Evolutionary conservation across 192 early-diverging fungal species (phyloP).

Genomic region (Lobosporangium transversale): DNA sequence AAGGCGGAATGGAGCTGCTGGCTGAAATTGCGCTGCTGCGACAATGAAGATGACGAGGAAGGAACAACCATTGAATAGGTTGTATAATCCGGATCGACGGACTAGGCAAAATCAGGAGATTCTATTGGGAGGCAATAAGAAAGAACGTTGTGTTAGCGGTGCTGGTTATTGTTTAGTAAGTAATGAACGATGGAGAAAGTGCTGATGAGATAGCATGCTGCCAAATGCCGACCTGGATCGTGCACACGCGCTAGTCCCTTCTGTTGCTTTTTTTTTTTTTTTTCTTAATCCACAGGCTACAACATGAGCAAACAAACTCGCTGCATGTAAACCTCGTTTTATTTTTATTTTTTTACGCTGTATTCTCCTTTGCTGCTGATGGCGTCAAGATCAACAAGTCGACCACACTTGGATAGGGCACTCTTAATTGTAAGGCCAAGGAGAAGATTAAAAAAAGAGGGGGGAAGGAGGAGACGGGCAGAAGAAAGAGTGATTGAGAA

Average conservation of each 20-base stretch:
- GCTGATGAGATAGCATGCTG: neutral
- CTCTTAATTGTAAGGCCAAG: neutral
- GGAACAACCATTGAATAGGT: constrained; percentile 23
- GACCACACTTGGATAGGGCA: no score
- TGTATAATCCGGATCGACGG: neutral
- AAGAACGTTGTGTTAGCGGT: no score
- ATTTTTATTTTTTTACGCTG: no score
- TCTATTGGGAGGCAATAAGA: neutral
- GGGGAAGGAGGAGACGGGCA: neutral
- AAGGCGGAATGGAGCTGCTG: constrained; percentile 40
- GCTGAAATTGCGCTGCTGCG: constrained; percentile 28
- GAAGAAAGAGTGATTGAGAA: neutral
- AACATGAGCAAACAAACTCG: no score
- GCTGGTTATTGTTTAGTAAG: no score
- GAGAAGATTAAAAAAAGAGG: neutral
- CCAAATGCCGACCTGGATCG: neutral
- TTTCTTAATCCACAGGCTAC: no score
- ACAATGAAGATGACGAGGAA: constrained; percentile 18
- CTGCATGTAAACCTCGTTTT: no score
- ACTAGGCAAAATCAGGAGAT: neutral
- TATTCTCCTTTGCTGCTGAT: no score
- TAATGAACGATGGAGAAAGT: neutral
- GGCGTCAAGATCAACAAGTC: no score
- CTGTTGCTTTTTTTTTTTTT: no score
- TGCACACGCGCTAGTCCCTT: neutral